Evolutionary conservation across 176 grass and related monocot genomes (phyloP).

Genomic region (Ananas comosus): DNA sequence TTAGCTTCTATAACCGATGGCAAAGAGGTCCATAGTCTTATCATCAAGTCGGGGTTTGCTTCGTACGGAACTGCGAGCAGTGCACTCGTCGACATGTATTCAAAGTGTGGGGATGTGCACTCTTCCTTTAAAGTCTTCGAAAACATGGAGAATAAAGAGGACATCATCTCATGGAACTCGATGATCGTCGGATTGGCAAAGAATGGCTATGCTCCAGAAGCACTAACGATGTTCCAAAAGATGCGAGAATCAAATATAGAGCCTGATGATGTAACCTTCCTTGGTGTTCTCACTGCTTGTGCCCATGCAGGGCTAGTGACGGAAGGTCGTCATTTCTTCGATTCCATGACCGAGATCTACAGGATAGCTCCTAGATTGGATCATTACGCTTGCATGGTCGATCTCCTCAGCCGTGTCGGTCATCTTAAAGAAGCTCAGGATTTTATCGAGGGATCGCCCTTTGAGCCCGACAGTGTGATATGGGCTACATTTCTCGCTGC

Average conservation of each 20-base stretch:
- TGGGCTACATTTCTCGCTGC: conserved; percentile 57
- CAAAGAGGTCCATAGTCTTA: conserved; percentile 41
- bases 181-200: conserved; percentile 66
- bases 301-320: conserved; percentile 44
- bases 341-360: conserved; percentile 37
- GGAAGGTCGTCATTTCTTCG: conserved; percentile 39
- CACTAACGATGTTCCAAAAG: conserved; percentile 45
- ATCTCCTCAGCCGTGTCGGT: conserved; percentile 62
- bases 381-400: conserved; percentile 53
- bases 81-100: conserved; percentile 66
- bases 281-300: conserved; percentile 60
- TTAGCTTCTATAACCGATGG: conserved; percentile 33
- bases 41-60: conserved; percentile 49
- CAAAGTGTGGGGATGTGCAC: conserved; percentile 54
- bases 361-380: conserved; percentile 45
- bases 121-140: conserved; percentile 50
- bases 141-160: conserved; percentile 39
- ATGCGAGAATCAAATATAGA: conserved; percentile 38
- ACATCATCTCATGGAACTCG: conserved; percentile 55
- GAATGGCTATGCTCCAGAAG: conserved; percentile 49
- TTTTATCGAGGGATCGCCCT: conserved; percentile 42
- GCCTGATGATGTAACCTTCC: conserved; percentile 52
- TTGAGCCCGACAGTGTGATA: conserved; percentile 60
- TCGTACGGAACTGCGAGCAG: conserved; percentile 35
- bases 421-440: conserved; percentile 54